phyloP scores from a whole-genome alignment of 177 flowering plant species.

The Vitis hybrid region DNA sequence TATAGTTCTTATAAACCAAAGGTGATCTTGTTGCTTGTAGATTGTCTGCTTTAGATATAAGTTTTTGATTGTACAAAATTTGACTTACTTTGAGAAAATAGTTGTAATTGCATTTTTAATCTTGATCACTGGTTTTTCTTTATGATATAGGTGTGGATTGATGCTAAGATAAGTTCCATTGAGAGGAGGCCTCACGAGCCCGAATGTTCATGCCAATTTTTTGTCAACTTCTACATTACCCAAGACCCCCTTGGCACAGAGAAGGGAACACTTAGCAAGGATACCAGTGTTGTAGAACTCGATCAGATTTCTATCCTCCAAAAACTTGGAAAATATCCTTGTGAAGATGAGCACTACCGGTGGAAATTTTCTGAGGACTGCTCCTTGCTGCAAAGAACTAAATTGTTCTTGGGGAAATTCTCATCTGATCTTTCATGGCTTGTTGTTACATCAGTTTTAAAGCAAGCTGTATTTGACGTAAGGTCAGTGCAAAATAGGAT shows the following conservation, averaged over 20 bases:
- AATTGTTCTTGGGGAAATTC: constrained; percentile 54
- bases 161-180: constrained; percentile 72
- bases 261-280: constrained; percentile 34
- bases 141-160: constrained; percentile 66
- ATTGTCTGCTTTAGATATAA: too few species aligned
- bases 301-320: constrained; percentile 68
- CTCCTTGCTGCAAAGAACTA: constrained; percentile 31
- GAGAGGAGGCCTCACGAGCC: constrained; percentile 72
- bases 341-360: constrained; percentile 43
- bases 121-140: constrained; percentile 6
- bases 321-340: constrained; percentile 40
- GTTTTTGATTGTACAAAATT: not conserved
- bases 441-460: constrained; percentile 60
- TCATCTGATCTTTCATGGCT: constrained; percentile 70
- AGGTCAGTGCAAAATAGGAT: constrained; percentile 53
- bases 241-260: constrained; percentile 38
- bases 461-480: constrained; percentile 43
- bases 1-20: too few species aligned
- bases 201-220: constrained; percentile 63
- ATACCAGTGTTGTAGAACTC: constrained; percentile 31
- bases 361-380: constrained; percentile 64
- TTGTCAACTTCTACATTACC: constrained; percentile 38
- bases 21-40: too few species aligned
- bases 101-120: not conserved
- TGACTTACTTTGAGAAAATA: not conserved